phyloP scores from a whole-genome alignment of 352 stramenopile species.

The Pythium oligandrum region DNA sequence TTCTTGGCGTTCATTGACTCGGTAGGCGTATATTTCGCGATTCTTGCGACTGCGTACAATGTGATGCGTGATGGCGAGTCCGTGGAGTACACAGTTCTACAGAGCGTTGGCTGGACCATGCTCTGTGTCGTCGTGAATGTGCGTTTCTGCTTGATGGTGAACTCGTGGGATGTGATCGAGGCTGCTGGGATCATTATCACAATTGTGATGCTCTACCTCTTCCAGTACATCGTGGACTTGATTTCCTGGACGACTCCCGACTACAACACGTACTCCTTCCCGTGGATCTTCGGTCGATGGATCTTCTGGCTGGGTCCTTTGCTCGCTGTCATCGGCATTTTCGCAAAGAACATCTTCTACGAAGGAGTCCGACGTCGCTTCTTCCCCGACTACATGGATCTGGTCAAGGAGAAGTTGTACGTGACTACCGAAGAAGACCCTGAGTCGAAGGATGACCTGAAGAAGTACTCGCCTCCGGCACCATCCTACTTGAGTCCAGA shows the following conservation, averaged over 20 bases:
- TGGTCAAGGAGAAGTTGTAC: constrained; percentile 52
- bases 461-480: constrained; percentile 39
- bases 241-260: constrained; percentile 43
- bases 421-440: constrained; percentile 8
- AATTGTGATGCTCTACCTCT: constrained; percentile 50
- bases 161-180: constrained; percentile 73
- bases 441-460: constrained; percentile 28
- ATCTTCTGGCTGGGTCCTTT: constrained; percentile 78
- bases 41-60: constrained; percentile 37
- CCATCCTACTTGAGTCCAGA: constrained; percentile 62
- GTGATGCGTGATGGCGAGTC: constrained; percentile 57
- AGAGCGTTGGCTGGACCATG: constrained; percentile 69
- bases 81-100: constrained; percentile 56
- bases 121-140: constrained; percentile 75
- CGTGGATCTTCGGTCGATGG: constrained; percentile 60
- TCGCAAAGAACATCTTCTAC: constrained; percentile 70
- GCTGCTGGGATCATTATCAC: constrained; percentile 47
- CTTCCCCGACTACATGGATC: constrained; percentile 57
- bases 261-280: constrained; percentile 76
- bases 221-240: constrained; percentile 66
- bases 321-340: constrained; percentile 57
- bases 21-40: constrained; percentile 64
- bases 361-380: constrained; percentile 64
- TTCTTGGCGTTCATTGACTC: constrained; percentile 71
- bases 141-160: constrained; percentile 76